These are phyloP conservation scores for Aureobasidium sp. DNA, from an alignment of 2,329 filamentous ascomycete species.

Conservation along the genomic window DNA sequence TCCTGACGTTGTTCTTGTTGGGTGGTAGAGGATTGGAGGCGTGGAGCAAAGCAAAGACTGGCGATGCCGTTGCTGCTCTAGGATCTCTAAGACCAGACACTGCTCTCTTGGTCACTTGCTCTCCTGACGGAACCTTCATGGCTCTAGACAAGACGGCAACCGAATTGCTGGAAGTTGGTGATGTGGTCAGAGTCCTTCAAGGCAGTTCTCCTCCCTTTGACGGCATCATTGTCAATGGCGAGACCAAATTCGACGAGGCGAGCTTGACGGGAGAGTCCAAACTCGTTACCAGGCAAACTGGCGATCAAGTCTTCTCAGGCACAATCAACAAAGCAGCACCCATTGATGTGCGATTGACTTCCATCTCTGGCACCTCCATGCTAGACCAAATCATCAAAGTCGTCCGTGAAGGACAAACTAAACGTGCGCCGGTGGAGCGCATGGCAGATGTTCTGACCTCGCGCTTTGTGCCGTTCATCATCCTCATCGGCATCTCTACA, in stretches of 20 bases:
- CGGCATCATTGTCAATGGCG: conserved; percentile 51
- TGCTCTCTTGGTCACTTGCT: conserved; percentile 54
- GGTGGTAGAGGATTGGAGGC: conserved; percentile 67
- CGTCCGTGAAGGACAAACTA: conserved; percentile 69
- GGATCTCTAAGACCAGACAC: conserved; percentile 70
- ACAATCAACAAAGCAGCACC: conserved; percentile 64
- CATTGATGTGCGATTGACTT: conserved; percentile 55
- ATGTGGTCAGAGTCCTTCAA: conserved; percentile 61
- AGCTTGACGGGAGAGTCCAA: conserved; percentile 76
- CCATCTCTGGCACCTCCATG: conserved; percentile 62
- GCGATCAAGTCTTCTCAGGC: conserved; percentile 61
- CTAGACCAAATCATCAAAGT: conserved; percentile 71
- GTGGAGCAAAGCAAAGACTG: conserved; percentile 85
- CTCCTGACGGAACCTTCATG: neutral
- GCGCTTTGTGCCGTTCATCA: conserved; percentile 69
- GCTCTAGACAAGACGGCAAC: conserved; percentile 32
- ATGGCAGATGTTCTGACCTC: conserved; percentile 64
- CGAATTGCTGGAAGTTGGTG: conserved; percentile 54
- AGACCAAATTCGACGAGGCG: conserved; percentile 74
- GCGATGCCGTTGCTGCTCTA: conserved; percentile 73
- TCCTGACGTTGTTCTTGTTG: conserved; percentile 81
- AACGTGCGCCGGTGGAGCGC: conserved; percentile 65
- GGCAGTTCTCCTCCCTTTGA: conserved; percentile 82
- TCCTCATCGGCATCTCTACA: conserved; percentile 58
- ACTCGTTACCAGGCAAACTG: conserved; percentile 53